Evolutionary conservation across 192 early-diverging fungal species (phyloP), one percentile per base, ranked within the genome.

Genomic region (Linnemannia elongata): DNA sequence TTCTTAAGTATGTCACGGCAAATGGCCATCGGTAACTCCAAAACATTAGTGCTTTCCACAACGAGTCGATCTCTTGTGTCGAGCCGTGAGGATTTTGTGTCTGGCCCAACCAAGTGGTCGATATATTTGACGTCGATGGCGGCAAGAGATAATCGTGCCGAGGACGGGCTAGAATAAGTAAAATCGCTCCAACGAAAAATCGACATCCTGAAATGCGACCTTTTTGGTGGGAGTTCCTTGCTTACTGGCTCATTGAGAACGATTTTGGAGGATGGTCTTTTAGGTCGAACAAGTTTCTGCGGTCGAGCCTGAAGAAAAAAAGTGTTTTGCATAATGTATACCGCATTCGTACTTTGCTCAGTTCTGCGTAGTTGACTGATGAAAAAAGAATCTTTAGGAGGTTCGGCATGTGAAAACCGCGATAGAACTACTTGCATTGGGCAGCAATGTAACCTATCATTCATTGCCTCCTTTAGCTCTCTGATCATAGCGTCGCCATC

Each of bases 41-140:
- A 78, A 52, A 70, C 47, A 42, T 78, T 24, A n/a, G 45, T 22
- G 6, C 54, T 4, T 54, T 49, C 47, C 15, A 78, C 69, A 39
- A 69, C 33, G 38, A 78, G 63, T 39, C 44, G 77, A 27, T 8
- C 24, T 1, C n/a, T 22, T 22, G 68, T 78, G n/a, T 78, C 39
- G 24, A 79, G 70, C 63, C 70, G 69, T 20, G 78, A 74, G 0
- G 71, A 74, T 47, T 72, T 80, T 60, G 77, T 80, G 20, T 72
- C 78, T 42, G 78, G 78, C 6, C 72, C 78, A 38, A 80, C 78
- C 55, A 80, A 38, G 6, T 41, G 24, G 24, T 80, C 72, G 6
- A 74, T 33, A 42, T 38, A 60, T 4, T 9, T 15, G 41, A 80
- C 20, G 42, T 80, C 78, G 30, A 80, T 74, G 1, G 78, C 66